Base-by-base conservation (phyloP, 75 land plant species). In the Pinus albicaulis region DNA sequence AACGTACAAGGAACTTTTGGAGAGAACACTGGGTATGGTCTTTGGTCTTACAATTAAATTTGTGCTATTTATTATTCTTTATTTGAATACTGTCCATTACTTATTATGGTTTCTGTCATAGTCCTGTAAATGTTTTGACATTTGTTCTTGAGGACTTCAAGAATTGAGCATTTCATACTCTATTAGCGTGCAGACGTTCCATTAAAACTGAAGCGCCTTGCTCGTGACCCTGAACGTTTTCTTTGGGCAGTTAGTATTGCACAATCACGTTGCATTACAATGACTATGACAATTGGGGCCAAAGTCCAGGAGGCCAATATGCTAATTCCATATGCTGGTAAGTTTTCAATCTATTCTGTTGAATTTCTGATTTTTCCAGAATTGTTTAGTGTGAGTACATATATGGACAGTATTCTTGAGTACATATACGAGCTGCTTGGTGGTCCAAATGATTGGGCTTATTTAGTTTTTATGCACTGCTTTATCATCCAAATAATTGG, bases 261-360 rank as follows among this genome's bases (percentile, higher is more conserved):
- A 5, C 89, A 93, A 82, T 84, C 99, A 66, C 90, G 99, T 58
- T 86, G 88, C 75, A 77, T 89, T n/a, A 86, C 82, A 55, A 77
- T 85, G 89, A 82, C 88, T 76, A 82, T 91, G 73, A 90, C 90
- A 52, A 79, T 94, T 81, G 99, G 99, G 72, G 89, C 95, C 38
- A 81, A 80, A 31, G 80, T 89, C 28, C 95, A 94, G 82, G 92
- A 88, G 75, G 78, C 89, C 52, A 87, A 94, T 80, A 89, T 92
- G 91, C 84, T 94, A 17, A 77, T 89, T 68, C 99, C 98, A 69
- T 97, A 97, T 86, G 93, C 98, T 74, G 99, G 99, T 97, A 75
- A 72, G 44, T 64, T 73, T 71, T 7, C 44, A 41, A 17, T 23
- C 22, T 68, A 7, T 17, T 36, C 52, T 16, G 12, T 25, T 78